Evolutionary conservation across 192 early-diverging fungal genomes (phyloP), one percentile per base, ranked within the genome.

Genomic region (Dissophora globulifera): DNA sequence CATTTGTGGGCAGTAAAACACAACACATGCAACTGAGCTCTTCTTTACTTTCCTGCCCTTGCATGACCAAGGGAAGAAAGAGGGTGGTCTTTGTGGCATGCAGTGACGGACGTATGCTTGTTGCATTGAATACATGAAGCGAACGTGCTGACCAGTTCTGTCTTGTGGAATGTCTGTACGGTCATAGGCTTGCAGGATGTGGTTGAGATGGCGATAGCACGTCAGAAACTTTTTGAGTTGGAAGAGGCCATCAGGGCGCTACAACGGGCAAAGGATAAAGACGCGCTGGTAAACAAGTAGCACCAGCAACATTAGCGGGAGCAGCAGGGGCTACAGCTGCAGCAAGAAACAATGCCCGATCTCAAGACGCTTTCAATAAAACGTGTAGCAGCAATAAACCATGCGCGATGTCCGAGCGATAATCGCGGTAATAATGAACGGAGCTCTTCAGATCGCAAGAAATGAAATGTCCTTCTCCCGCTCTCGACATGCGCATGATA

Each of bases 171-270:
- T 40, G 50, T 30, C 33, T 31, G 27, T 45, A 20, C 20, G 29
- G 25, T 52, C 0, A 1, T 60, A 76, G 72, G 72, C 19, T 33
- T 76, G 20, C 56, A 62, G 33, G 72, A 76, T 45, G 52, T 67
- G 17, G 50, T 66, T 3, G 52, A 61, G 50, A 55, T 76, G 58
- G 58, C 58, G 2, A 50, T 42, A 29, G 42, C 67, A 20, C 72
- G 58, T 15, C 63, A 66, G 35, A 48, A 22, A 20, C 29, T 76
- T n/a, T n/a, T 57, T 3, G 43, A 66, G 19, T 23, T 76, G 6
- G 72, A 76, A 29, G 41, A 38, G 38, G 20, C 26, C 6, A 76
- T 76, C 25, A 27, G 32, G 13, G 38, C 29, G 4, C 33, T 75
- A 20, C 55, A 53, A 50, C 19, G 20, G 6, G 55, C 26, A 32